phyloP scores from a whole-genome alignment of 1,284 basidiomycete genomes.

The Naganishia albida region DNA sequence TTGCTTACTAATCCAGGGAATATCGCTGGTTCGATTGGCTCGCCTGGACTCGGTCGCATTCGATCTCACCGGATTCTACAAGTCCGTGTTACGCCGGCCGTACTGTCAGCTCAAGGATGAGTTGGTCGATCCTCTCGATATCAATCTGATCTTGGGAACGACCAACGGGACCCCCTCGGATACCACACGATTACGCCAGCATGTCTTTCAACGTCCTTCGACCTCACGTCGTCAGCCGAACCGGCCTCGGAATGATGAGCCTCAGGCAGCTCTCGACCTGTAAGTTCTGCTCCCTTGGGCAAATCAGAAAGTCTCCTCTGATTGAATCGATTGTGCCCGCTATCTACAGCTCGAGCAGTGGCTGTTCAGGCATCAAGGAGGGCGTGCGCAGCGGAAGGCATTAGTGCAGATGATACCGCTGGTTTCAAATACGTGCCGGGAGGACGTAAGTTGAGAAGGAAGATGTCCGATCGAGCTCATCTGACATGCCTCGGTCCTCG shows the following conservation, averaged over 20 bases:
- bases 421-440: constrained; percentile 55
- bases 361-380: constrained; percentile 24
- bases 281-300: constrained; percentile 7
- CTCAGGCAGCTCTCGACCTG: constrained; percentile 31
- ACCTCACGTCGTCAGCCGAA: constrained; percentile 27
- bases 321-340: background rate
- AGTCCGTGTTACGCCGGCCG: constrained; percentile 21
- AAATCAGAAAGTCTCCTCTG: background rate
- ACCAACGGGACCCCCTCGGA: background rate
- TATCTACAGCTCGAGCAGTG: constrained; percentile 22
- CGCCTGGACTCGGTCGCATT: background rate
- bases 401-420: constrained; percentile 49
- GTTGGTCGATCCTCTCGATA: constrained; percentile 14
- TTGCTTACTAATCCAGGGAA: background rate
- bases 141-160: background rate
- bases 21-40: constrained; percentile 19
- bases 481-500: background rate
- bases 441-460: constrained; percentile 48
- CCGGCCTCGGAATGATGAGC: constrained; percentile 29
- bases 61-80: constrained; percentile 2
- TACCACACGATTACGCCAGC: background rate
- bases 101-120: constrained; percentile 9
- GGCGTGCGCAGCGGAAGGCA: constrained; percentile 34
- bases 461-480: background rate
- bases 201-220: constrained; percentile 31